These are phyloP conservation scores for Wilhelminamyces savonicus DNA, from an alignment of 805 yeast genomes.

Conservation along the genomic window DNA sequence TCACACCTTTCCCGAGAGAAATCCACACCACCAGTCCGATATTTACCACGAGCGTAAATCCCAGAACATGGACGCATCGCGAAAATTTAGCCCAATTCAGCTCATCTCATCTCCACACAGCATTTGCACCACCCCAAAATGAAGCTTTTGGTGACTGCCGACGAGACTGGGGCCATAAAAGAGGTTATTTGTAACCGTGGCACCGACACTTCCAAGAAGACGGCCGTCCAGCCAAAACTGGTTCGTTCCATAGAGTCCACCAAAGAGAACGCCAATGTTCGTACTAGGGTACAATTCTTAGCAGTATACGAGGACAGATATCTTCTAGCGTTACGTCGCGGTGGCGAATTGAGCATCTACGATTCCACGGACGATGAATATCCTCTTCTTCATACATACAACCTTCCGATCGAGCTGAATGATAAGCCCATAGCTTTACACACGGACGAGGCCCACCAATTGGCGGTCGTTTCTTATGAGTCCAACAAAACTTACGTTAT, in stretches of 20 bases:
- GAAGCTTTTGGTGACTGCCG: conserved; percentile 60
- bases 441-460: conserved; percentile 19
- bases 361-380: conserved; percentile 21
- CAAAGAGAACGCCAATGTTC: conserved; percentile 18
- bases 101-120: conserved; percentile 1
- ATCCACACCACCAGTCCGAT: too few relatives aligned
- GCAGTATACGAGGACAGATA: conserved; percentile 22
- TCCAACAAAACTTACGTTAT: conserved; percentile 39
- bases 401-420: conserved; percentile 14
- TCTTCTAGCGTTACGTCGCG: conserved; percentile 36
- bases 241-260: conserved; percentile 30
- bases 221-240: conserved; percentile 57
- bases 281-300: conserved; percentile 30
- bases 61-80: too few relatives aligned
- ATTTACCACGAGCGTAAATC: too few relatives aligned
- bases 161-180: conserved; percentile 61
- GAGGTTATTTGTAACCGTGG: conserved; percentile 60
- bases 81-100: neutral
- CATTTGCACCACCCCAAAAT: conserved; percentile 19
- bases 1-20: too few relatives aligned
- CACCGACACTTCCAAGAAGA: conserved; percentile 73
- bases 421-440: conserved; percentile 29
- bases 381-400: conserved; percentile 24
- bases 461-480: conserved; percentile 40
- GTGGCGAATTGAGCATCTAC: conserved; percentile 38